Conservation (phyloP, 495 filamentous ascomycete genomes). For the Rusavskia elegans region DNA sequence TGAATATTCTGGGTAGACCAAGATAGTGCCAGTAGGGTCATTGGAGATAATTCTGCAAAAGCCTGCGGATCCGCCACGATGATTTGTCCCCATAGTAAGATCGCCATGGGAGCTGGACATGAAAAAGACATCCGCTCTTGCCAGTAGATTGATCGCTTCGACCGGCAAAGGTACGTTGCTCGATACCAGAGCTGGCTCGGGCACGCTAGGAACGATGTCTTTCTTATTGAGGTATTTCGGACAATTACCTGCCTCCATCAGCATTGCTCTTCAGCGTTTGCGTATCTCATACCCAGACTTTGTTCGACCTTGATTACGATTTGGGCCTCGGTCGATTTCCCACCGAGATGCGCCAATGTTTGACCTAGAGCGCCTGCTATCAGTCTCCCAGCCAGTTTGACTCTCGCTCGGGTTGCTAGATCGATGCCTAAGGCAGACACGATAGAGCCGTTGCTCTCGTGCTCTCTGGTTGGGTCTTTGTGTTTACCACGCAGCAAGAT, state of each 20-base stretch:
- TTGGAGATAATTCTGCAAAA: slow-evolving; percentile 54
- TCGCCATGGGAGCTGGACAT: slow-evolving; percentile 46
- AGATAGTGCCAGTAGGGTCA: slow-evolving; percentile 23
- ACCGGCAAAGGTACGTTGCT: slow-evolving; percentile 23
- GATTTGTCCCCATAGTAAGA: slow-evolving; percentile 69
- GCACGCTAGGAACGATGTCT: slow-evolving; percentile 35
- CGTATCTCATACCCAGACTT: slow-evolving; percentile 37
- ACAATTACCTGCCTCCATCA: slow-evolving; percentile 38
- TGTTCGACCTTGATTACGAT: slow-evolving; percentile 50
- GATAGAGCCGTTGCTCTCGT: slow-evolving; percentile 20
- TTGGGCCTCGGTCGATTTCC: slow-evolving; percentile 25
- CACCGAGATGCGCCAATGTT: slow-evolving; percentile 18
- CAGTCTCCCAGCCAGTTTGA: slow-evolving; percentile 53
- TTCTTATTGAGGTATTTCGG: slow-evolving; percentile 75
- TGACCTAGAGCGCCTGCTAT: slow-evolving; percentile 32
- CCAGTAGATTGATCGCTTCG: slow-evolving; percentile 41
- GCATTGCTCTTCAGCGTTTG: neutral
- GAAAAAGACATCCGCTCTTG: slow-evolving; percentile 60
- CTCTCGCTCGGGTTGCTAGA: slow-evolving; percentile 43
- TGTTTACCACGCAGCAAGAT: slow-evolving; percentile 28
- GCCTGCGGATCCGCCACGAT: slow-evolving; percentile 58
- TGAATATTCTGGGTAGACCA: slow-evolving; percentile 67
- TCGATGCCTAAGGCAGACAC: slow-evolving; percentile 51
- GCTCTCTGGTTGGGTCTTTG: slow-evolving; percentile 22
- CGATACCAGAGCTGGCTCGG: slow-evolving; percentile 35